phyloP scores from a whole-genome alignment of 208 protist species.

The Trypanosomatidae sp. region DNA sequence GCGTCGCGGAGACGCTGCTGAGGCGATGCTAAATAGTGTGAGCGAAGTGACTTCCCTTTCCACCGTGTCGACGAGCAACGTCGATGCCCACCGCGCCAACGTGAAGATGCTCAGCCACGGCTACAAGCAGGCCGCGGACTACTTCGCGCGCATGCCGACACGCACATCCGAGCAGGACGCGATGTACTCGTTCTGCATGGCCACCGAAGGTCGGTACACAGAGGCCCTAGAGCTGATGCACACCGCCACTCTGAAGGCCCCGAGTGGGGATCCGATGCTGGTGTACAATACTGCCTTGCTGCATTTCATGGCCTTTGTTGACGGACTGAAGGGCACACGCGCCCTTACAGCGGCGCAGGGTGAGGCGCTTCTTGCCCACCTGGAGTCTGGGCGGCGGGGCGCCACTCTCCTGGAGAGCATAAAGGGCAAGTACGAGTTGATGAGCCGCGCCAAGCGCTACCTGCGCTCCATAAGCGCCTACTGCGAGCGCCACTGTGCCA shows the following conservation, averaged over 20 bases:
- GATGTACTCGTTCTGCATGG: constrained; percentile 75
- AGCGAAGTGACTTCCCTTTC: constrained; percentile 69
- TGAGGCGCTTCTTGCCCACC: constrained; percentile 32
- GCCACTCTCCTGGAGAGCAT: constrained; percentile 33
- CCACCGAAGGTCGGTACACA: constrained; percentile 47
- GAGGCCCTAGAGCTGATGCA: constrained; percentile 61
- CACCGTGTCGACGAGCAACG: constrained; percentile 39
- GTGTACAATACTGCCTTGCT: constrained; percentile 75
- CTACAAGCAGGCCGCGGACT: constrained; percentile 82
- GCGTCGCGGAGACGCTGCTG: constrained; percentile 50
- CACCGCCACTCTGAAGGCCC: constrained; percentile 27
- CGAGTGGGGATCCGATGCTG: constrained; percentile 41
- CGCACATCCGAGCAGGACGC: constrained; percentile 58
- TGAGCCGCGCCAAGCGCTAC: constrained; percentile 34
- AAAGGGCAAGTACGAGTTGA: constrained; percentile 32
- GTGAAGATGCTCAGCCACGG: constrained; percentile 70
- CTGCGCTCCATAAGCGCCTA: constrained; percentile 44
- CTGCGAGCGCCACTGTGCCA: constrained; percentile 48
- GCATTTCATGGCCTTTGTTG: constrained; percentile 69
- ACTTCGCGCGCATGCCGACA: constrained; percentile 39
- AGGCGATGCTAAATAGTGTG: constrained; percentile 74
- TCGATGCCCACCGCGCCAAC: constrained; percentile 69
- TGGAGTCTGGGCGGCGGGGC: constrained; percentile 38
- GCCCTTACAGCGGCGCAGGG: constrained; percentile 44
- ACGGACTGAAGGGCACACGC: constrained; percentile 30